Conservation (phyloP, 805 yeast genomes). For the Starmerella riodocensis region DNA sequence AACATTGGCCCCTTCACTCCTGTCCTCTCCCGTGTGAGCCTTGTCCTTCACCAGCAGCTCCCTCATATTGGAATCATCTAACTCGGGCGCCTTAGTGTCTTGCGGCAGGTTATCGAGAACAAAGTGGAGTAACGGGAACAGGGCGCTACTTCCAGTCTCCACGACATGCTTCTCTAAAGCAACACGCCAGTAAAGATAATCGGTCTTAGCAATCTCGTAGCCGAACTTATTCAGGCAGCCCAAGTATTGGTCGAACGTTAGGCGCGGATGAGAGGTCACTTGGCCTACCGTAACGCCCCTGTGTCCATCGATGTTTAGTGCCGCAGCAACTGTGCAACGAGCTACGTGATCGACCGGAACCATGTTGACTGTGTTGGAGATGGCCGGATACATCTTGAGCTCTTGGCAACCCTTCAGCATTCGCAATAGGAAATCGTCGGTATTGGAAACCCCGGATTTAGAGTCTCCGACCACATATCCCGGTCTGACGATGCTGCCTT, state of each 20-base stretch:
- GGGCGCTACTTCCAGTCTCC: slow-evolving; percentile 66
- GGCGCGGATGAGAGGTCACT: slow-evolving; percentile 95
- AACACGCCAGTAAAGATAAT: slow-evolving; percentile 68
- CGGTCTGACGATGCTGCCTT: slow-evolving; percentile 85
- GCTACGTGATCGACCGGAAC: slow-evolving; percentile 99
- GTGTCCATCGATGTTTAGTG: slow-evolving; percentile 55
- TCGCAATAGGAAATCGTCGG: slow-evolving; percentile 90
- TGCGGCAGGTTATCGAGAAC: slow-evolving; percentile 86
- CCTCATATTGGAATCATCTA: slow-evolving; percentile 77
- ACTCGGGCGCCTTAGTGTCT: slow-evolving; percentile 86
- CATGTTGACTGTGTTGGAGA: slow-evolving; percentile 79
- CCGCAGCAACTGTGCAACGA: slow-evolving; percentile 68
- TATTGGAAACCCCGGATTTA: slow-evolving; percentile 74
- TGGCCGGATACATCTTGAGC: slow-evolving; percentile 73
- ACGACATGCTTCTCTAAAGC: slow-evolving; percentile 65
- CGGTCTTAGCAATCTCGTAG: slow-evolving; percentile 46
- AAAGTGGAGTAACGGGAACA: slow-evolving; percentile 86
- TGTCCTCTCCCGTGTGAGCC: slow-evolving; percentile 52
- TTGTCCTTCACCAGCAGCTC: slow-evolving; percentile 50
- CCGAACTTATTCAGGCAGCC: slow-evolving; percentile 57
- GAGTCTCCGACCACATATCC: slow-evolving; percentile 91
- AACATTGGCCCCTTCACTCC: slow-evolving; percentile 64
- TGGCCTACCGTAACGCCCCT: slow-evolving; percentile 63
- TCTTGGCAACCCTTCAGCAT: slow-evolving; percentile 91
- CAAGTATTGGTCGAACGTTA: slow-evolving; percentile 62